Conservation (phyloP, 768 basidiomycete genomes). For the Clitopilus passeckerianus region DNA sequence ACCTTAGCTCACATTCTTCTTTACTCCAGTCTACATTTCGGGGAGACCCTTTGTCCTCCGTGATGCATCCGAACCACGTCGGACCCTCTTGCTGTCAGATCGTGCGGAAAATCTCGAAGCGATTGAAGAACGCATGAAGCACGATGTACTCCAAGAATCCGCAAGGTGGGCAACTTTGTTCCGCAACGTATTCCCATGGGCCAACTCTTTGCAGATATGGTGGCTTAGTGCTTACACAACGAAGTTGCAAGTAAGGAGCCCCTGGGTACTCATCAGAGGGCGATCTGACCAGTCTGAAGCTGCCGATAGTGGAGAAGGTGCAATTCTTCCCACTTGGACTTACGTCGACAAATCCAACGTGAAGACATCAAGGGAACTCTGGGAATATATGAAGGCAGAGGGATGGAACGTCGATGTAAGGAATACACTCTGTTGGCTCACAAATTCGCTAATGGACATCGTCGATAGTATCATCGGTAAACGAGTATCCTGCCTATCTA, state of each 20-base stretch:
- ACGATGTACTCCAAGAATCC: slow-evolving; percentile 87
- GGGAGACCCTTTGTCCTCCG: slow-evolving; percentile 91
- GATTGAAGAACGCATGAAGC: slow-evolving; percentile 84
- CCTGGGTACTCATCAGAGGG: background rate
- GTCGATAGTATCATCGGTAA: slow-evolving; percentile 70
- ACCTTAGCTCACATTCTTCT: slow-evolving; percentile 6
- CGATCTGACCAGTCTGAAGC: slow-evolving; percentile 20
- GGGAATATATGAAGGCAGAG: slow-evolving; percentile 68
- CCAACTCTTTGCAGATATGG: slow-evolving; percentile 55
- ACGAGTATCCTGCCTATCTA: background rate
- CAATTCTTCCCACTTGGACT: slow-evolving; percentile 92
- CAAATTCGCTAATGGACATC: background rate
- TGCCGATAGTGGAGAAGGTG: slow-evolving; percentile 64
- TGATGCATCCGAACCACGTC: slow-evolving; percentile 79
- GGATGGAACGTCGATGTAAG: slow-evolving; percentile 92
- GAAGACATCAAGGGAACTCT: slow-evolving; percentile 84
- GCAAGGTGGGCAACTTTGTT: slow-evolving; percentile 37
- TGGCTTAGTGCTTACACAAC: slow-evolving; percentile 89
- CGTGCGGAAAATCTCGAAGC: slow-evolving; percentile 94
- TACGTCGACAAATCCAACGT: slow-evolving; percentile 79
- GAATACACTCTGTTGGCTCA: slow-evolving; percentile 9
- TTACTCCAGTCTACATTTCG: slow-evolving; percentile 69
- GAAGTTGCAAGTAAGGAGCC: slow-evolving; percentile 61
- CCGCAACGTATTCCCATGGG: background rate
- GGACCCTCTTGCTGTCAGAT: slow-evolving; percentile 77